Conservation (phyloP, 257 asterid genomes). For the Galeopsis tetrahit region DNA sequence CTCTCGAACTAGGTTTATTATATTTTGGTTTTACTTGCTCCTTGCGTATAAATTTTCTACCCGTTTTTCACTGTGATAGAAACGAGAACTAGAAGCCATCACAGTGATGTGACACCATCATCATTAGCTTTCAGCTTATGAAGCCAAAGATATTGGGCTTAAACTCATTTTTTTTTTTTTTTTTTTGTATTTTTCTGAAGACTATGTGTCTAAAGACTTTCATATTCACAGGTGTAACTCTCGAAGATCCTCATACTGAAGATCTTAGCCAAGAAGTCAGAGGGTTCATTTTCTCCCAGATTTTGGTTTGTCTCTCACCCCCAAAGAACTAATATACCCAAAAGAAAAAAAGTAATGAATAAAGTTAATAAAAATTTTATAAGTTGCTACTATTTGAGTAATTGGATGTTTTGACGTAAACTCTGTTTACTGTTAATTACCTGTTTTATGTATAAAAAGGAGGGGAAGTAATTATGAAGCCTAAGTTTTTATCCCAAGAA, state of each 20-base stretch:
- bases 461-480: neutral
- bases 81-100: neutral
- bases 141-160: conserved; percentile 3
- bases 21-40: conserved; percentile 12
- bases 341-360: neutral
- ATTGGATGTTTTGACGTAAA: conserved; percentile 11
- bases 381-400: neutral
- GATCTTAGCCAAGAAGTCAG: conserved; percentile 98
- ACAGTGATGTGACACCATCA: neutral
- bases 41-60: neutral
- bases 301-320: conserved; percentile 68
- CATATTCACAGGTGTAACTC: conserved; percentile 78
- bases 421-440: conserved; percentile 17
- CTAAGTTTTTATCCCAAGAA: conserved; percentile 11
- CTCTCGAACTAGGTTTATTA: conserved; percentile 1
- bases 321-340: neutral
- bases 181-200: neutral
- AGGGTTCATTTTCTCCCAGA: conserved; percentile 91
- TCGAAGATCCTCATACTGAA: conserved; percentile 98
- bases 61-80: neutral
- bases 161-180: neutral
- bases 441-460: conserved; percentile 6
- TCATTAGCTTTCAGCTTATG: conserved; percentile 25
- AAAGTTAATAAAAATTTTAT: neutral
- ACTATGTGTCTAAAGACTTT: conserved; percentile 30